A percentile compares a stretch with the other conserved stretches of the same genome.
phyloP scores from a whole-genome alignment of 441 rosid genomes.

The Dalechampia spathulata region DNA sequence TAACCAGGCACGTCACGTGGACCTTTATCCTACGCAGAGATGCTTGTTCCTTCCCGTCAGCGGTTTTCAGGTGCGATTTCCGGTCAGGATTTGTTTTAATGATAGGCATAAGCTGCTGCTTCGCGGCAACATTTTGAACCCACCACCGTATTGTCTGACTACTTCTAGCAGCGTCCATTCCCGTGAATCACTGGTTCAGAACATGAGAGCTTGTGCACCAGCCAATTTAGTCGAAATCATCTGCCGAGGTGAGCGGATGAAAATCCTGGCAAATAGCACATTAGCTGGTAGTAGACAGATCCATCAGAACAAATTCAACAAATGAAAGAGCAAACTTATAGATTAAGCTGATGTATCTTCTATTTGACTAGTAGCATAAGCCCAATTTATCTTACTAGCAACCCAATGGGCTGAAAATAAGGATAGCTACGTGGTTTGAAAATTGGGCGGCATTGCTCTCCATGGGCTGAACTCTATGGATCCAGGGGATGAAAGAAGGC shows the following conservation, averaged over 20 bases:
- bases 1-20: too few relatives aligned
- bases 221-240: constrained; percentile 56
- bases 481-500: too few relatives aligned
- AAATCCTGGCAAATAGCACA: constrained; percentile 26
- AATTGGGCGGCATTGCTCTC: too few relatives aligned
- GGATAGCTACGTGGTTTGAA: too few relatives aligned
- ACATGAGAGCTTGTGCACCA: constrained; percentile 47
- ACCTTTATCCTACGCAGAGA: too few relatives aligned
- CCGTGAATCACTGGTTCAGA: constrained; percentile 58
- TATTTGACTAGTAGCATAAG: constrained; percentile 82
- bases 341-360: constrained; percentile 77
- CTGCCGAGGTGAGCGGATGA: constrained; percentile 55
- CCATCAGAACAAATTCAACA: neutral
- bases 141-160: constrained; percentile 62
- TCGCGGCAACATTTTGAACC: constrained; percentile 48
- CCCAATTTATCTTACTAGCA: constrained; percentile 90
- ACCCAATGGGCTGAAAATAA: too few relatives aligned
- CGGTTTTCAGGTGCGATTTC: constrained; percentile 4
- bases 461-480: too few relatives aligned
- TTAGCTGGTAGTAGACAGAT: constrained; percentile 51
- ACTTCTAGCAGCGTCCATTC: constrained; percentile 48
- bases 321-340: neutral
- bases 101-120: constrained; percentile 76
- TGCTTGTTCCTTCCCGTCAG: constrained; percentile 19
- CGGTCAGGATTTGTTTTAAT: constrained; percentile 17